Evolutionary conservation across 2,329 filamentous ascomycete genomes (phyloP), one percentile per base, ranked within the genome.

Genomic region (Penicillium sp.): DNA sequence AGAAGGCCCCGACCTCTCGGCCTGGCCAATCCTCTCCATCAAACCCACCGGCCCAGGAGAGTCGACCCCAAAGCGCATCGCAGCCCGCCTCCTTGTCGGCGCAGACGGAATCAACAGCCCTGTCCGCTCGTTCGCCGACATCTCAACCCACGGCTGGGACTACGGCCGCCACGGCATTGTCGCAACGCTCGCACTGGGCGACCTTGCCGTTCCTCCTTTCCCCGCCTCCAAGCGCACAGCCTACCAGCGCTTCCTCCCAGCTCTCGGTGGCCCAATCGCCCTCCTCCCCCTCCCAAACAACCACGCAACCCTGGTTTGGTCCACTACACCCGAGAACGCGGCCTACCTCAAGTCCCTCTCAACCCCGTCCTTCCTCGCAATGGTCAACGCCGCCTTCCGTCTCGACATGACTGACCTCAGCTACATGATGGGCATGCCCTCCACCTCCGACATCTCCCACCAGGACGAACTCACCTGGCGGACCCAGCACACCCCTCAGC

Each of bases 51-150:
- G 61, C 27, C 47, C 67, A 6, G 52, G 57, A 2, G 59, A 66
- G 16, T 54, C 62, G 49, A 32, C 56, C 16, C 60, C 83, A 79
- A 68, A 76, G 60, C 79, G 83, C 47, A 80, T 99, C 27, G 86
- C 88, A 32, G 92, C 94, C 1, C 85, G 94, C 43, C 82, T 99
- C 1, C 82, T 99, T 2, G 86, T 99, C 9, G 94, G 94, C 1
- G 95, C 94, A 3, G 94, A 99, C 67, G 94, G 94, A 14, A 91
- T 91, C 40, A 97, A 97, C 73, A 96, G 91, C 66, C 94, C 93
- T 2, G 94, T 99, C 13, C 86, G 94, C 38, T 82, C 86, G 0
- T 99, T 97, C 71, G 92, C 93, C 4, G 88, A 87, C 47, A 97
- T 99, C 63, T 81, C 87, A 42, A 90, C 88, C 52, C 84, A 87